Percentiles rank a stretch among this genome's conserved stretches.
Evolutionary conservation across 345 rosid species (phyloP).

Genomic region (Passiflora organensis): DNA sequence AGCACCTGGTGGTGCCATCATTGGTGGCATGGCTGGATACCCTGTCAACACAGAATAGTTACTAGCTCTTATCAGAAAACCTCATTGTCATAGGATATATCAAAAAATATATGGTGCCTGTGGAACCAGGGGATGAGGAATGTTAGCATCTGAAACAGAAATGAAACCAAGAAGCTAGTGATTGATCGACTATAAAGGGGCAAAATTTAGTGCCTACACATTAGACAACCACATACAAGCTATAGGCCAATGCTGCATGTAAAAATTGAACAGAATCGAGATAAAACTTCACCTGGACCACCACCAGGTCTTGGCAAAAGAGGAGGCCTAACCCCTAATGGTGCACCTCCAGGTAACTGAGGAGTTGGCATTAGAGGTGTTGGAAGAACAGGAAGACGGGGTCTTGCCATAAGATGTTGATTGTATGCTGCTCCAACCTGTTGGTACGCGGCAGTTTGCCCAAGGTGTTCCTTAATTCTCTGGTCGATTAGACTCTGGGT

Average conservation of each 20-base stretch:
- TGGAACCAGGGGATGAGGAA: too few relatives aligned
- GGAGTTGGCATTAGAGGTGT: conserved; percentile 52
- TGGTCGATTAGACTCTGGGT: conserved; percentile 94
- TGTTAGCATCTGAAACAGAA: neutral
- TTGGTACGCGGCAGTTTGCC: conserved; percentile 75
- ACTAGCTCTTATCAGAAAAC: neutral
- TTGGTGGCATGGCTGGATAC: conserved; percentile 59
- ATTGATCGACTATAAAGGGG: too few relatives aligned
- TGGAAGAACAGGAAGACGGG: conserved; percentile 73
- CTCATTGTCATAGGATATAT: neutral
- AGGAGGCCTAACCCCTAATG: conserved; percentile 79
- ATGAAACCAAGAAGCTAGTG: neutral
- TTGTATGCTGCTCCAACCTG: conserved; percentile 90
- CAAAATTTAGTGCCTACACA: too few relatives aligned
- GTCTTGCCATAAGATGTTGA: conserved; percentile 78
- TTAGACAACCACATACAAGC: too few relatives aligned
- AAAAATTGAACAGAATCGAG: too few relatives aligned
- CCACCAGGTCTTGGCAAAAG: conserved; percentile 69
- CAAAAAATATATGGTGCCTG: neutral
- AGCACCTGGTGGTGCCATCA: conserved; percentile 91
- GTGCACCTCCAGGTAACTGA: conserved; percentile 35
- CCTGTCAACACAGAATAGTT: conserved; percentile 29
- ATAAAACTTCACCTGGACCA: conserved; percentile 42
- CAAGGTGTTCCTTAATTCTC: conserved; percentile 92
- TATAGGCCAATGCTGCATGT: too few relatives aligned